Evolutionary conservation across 2,329 filamentous ascomycete genomes (phyloP), one percentile per base, ranked within the genome.

Genomic region (Colletotrichum magnum): DNA sequence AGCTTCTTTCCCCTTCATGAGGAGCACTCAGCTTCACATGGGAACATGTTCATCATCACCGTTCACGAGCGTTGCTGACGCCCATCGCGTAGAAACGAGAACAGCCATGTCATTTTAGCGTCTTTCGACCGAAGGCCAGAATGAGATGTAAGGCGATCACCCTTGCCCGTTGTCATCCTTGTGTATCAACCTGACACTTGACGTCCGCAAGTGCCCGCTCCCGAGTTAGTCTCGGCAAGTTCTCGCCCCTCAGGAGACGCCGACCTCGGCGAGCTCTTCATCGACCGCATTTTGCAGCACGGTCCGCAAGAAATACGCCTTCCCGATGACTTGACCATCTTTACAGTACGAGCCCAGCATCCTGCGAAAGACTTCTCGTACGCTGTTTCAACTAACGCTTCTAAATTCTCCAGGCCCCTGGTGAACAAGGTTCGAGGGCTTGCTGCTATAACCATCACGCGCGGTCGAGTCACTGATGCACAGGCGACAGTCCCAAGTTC

Each of bases 401-500:
- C 1, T 32, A 1, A 32, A 9, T 32, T 7, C 6, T 18, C 3
- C n/a, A 59, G 57, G 32, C 43, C 3, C 57, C 43, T 2, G 57
- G 50, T 39, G 43, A 47, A 32, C 59, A 47, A n/a, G 41, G 59
- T 62, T 26, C n/a, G 50, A 32, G 10, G 6, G 28, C 28, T 2
- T 32, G 28, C 28, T 9, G 10, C 28, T 6, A 32, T 2, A 9
- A 9, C 6, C 6, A 7, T 32, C 28, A 7, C 28, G 6, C 16
- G 2, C 21, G 51, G 21, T 51, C 26, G 3, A 43, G 16, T 43
- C 41, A 43, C 28, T 43, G 10, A 59, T 48, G 21, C 7, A 18
- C 5, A 39, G 5, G 32, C 4, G 16, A 5, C 24, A 74, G 72
- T 71, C 18, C 63, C 70, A 18, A 73, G 68, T 36, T 73, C 76